Percentiles rank a stretch among this genome's conserved stretches.
These are phyloP conservation scores for Inga oerstediana DNA, from an alignment of 306 rosid genomes.

Conservation along the genomic window DNA sequence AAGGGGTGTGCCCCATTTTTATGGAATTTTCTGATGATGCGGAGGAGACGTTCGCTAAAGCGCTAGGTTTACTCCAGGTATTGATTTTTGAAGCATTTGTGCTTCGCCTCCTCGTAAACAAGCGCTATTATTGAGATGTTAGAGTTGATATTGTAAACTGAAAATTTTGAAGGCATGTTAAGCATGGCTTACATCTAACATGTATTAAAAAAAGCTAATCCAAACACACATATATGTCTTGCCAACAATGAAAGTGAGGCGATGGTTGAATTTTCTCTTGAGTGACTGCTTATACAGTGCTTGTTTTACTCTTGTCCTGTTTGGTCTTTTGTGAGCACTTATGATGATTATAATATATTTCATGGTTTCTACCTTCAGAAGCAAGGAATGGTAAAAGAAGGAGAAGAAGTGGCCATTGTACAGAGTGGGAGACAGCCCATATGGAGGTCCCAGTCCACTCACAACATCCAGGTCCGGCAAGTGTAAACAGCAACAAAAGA, in stretches of 20 bases:
- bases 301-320: neutral
- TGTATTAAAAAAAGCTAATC: too few species aligned
- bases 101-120: too few species aligned
- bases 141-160: neutral
- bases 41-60: slow-evolving; percentile 57
- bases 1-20: slow-evolving; percentile 90
- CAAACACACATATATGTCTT: too few species aligned
- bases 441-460: slow-evolving; percentile 98
- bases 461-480: slow-evolving; percentile 91
- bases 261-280: neutral
- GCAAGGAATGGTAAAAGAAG: slow-evolving; percentile 93
- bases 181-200: neutral
- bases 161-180: too few species aligned
- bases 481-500: slow-evolving; percentile 36
- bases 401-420: slow-evolving; percentile 96
- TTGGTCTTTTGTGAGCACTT: slow-evolving; percentile 1
- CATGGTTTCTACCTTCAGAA: slow-evolving; percentile 49
- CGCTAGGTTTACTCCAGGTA: slow-evolving; percentile 56
- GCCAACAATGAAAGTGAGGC: neutral
- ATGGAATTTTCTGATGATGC: slow-evolving; percentile 84
- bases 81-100: slow-evolving; percentile 17
- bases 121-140: neutral
- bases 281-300: neutral
- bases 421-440: slow-evolving; percentile 99
- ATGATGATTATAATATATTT: slow-evolving; percentile 1